Evolutionary conservation across 495 filamentous ascomycete species (phyloP).

Genomic region (Aspergillus ellipticus): DNA sequence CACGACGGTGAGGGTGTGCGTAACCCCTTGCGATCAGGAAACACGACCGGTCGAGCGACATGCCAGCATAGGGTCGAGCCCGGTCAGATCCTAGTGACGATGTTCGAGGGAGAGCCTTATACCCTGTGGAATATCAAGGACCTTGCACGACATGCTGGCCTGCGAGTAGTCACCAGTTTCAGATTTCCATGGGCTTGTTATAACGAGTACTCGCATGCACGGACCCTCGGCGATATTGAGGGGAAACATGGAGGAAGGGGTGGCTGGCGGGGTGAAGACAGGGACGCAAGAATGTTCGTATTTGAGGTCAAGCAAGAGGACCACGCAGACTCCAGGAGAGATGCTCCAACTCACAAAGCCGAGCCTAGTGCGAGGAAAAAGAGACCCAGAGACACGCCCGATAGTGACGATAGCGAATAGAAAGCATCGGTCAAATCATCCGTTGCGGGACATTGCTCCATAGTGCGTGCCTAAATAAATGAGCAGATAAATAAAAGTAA

Average conservation of each 20-base stretch:
- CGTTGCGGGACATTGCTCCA: not conserved
- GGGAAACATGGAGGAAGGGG: slow-evolving; percentile 49
- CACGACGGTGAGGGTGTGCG: slow-evolving; percentile 13
- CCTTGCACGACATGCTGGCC: slow-evolving; percentile 72
- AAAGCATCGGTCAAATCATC: not conserved
- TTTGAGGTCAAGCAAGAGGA: slow-evolving; percentile 65
- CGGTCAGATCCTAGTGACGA: slow-evolving; percentile 75
- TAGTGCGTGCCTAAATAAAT: not conserved
- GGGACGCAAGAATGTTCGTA: slow-evolving; percentile 71
- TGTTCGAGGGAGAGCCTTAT: slow-evolving; percentile 93
- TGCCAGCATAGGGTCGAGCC: slow-evolving; percentile 25
- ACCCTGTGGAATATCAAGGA: slow-evolving; percentile 92
- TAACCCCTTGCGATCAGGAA: not conserved
- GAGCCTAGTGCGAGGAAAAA: slow-evolving; percentile 26
- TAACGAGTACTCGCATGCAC: slow-evolving; percentile 80
- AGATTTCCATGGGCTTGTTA: slow-evolving; percentile 70
- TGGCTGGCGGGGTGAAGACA: slow-evolving; percentile 76
- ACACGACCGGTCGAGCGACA: slow-evolving; percentile 6
- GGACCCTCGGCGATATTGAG: slow-evolving; percentile 79
- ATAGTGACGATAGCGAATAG: slow-evolving; percentile 37
- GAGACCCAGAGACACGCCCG: slow-evolving; percentile 41
- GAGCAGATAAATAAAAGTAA: not conserved
- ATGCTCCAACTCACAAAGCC: not conserved
- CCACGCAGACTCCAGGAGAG: not conserved
- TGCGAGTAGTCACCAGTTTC: slow-evolving; percentile 74